A percentile compares a stretch with the other conserved stretches of the same genome.
Evolutionary conservation across 441 rosid species (phyloP).

Genomic region (Gossypium laxum): DNA sequence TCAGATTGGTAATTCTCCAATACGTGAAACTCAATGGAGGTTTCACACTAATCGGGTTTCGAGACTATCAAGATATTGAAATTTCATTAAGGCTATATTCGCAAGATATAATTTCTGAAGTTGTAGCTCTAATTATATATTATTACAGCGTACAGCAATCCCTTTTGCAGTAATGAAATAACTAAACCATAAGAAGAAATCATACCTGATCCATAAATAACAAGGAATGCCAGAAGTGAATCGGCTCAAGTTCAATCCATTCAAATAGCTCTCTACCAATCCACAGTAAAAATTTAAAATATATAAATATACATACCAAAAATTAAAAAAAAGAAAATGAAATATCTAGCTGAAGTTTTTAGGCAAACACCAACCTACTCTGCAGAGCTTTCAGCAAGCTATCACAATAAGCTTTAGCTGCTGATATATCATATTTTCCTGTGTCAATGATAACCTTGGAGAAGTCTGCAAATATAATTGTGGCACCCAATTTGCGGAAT

Average conservation of each 20-base stretch:
- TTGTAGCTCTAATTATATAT: slow-evolving; percentile 1
- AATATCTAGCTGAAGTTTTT: slow-evolving; percentile 6
- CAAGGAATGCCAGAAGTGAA: slow-evolving; percentile 79
- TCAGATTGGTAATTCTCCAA: not conserved
- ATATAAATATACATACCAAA: not conserved
- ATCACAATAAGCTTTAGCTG: slow-evolving; percentile 80
- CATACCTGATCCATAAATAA: slow-evolving; percentile 97
- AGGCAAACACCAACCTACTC: slow-evolving; percentile 45
- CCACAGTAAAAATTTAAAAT: slow-evolving; percentile 16
- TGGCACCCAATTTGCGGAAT: slow-evolving; percentile 86
- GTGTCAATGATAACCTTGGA: slow-evolving; percentile 83
- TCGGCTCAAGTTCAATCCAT: slow-evolving; percentile 79
- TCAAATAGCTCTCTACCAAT: slow-evolving; percentile 67
- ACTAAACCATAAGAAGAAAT: not conserved
- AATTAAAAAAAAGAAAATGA: not conserved
- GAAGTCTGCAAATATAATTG: slow-evolving; percentile 82
- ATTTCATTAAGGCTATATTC: not conserved
- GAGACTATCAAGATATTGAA: not conserved
- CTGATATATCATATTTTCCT: slow-evolving; percentile 58
- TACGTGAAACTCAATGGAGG: not conserved
- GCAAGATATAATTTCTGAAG: not conserved
- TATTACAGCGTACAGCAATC: not conserved
- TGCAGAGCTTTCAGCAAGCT: slow-evolving; percentile 76
- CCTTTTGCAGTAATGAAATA: not conserved
- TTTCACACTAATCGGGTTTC: not conserved